Conservation (phyloP, 2,329 filamentous ascomycete genomes). For the Fusarium fujikuroi region DNA sequence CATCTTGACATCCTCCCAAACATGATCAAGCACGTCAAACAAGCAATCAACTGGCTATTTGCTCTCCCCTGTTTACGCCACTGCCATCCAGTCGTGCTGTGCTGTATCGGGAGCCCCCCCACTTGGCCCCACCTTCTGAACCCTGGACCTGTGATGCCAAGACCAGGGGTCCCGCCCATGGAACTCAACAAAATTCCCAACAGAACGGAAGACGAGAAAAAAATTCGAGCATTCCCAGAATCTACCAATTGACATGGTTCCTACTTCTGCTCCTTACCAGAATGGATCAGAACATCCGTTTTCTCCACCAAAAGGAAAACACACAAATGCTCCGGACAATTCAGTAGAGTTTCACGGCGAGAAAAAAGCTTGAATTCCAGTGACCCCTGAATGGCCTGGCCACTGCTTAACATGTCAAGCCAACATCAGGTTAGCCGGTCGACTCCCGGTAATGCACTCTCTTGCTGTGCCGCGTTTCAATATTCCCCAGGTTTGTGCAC, state of each 20-base stretch:
- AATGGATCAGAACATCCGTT: slow-evolving; percentile 17
- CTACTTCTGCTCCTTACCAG: neutral
- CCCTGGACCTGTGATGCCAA: slow-evolving; percentile 34
- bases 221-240: neutral
- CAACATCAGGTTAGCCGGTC: neutral
- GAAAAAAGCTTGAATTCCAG: slow-evolving; percentile 6
- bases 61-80: slow-evolving; percentile 8
- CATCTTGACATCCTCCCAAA: neutral
- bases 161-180: slow-evolving; percentile 40
- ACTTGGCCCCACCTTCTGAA: slow-evolving; percentile 22
- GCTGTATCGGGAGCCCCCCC: slow-evolving; percentile 9
- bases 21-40: slow-evolving; percentile 13
- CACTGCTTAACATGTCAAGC: neutral
- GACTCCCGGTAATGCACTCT: slow-evolving; percentile 3
- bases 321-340: slow-evolving; percentile 9
- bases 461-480: slow-evolving; percentile 11
- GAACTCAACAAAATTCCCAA: slow-evolving; percentile 53
- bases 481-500: slow-evolving; percentile 19
- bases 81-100: slow-evolving; percentile 7
- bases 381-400: neutral
- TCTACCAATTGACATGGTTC: slow-evolving; percentile 9
- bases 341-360: neutral
- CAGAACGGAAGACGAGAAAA: slow-evolving; percentile 44
- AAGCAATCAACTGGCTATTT: neutral
- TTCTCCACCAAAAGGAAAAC: slow-evolving; percentile 14